Evolutionary conservation across 1,284 basidiomycete genomes (phyloP).

Genomic region (Pseudozyma hubeiensis): DNA sequence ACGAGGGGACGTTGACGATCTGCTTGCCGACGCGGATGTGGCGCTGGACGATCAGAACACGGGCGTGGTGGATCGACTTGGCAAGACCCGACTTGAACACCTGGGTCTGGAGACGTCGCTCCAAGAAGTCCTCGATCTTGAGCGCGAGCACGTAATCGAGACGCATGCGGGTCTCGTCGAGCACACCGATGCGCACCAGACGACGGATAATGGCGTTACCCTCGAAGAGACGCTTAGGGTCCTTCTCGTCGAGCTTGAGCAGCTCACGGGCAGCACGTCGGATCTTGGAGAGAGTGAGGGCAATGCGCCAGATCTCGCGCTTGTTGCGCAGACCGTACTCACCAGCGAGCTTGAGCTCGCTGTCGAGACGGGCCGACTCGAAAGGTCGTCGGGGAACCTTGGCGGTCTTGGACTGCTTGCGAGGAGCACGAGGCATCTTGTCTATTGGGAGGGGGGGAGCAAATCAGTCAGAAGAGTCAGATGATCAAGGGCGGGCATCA

Average conservation of each 20-base stretch:
- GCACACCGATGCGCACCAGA: conserved; percentile 98
- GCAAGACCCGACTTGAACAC: conserved; percentile 99
- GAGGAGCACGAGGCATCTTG: conserved; percentile 65
- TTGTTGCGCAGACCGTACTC: conserved; percentile 99
- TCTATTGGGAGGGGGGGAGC: conserved; percentile 9
- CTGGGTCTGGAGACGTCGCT: conserved; percentile 97
- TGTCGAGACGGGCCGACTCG: conserved; percentile 97
- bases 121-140: conserved; percentile 99
- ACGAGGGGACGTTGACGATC: conserved; percentile 98
- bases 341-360: conserved; percentile 99
- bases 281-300: conserved; percentile 95
- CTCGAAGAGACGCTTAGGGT: conserved; percentile 99
- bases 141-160: conserved; percentile 94
- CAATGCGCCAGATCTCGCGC: conserved; percentile 99
- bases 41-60: conserved; percentile 95
- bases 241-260: conserved; percentile 99
- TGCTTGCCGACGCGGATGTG: conserved; percentile 99
- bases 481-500: conserved; percentile 48
- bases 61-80: conserved; percentile 98
- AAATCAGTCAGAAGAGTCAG: conserved; percentile 3
- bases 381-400: conserved; percentile 94
- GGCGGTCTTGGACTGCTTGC: conserved; percentile 69
- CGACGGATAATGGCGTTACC: conserved; percentile 98
- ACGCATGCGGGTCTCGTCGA: conserved; percentile 95
- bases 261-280: conserved; percentile 99